phyloP scores from a whole-genome alignment of 2,329 filamentous ascomycete species.

The Neofusicoccum ribis region DNA sequence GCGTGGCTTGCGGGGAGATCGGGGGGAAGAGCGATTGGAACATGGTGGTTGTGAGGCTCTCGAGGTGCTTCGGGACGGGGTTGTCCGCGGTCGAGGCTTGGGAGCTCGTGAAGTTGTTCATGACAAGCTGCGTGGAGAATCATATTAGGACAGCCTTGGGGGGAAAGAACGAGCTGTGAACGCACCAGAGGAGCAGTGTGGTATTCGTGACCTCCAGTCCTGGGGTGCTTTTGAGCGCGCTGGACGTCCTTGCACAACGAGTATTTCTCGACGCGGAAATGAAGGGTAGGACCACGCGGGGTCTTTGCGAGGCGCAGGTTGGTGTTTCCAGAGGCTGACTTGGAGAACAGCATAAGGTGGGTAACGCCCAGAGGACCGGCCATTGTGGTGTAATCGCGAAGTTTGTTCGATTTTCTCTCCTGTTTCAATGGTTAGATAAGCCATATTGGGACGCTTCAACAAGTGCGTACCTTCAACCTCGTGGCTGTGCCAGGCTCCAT shows the following conservation, averaged over 20 bases:
- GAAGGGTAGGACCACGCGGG: constrained; percentile 85
- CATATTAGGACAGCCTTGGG: constrained; percentile 39
- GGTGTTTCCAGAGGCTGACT: constrained; percentile 85
- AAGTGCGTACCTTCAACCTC: constrained; percentile 64
- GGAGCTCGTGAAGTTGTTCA: constrained; percentile 90
- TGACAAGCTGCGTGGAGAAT: constrained; percentile 67
- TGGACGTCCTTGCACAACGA: constrained; percentile 89
- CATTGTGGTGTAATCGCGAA: constrained; percentile 95
- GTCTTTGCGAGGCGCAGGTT: constrained; percentile 86
- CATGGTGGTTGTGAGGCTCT: constrained; percentile 86
- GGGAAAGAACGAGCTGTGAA: neutral
- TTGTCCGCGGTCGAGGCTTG: constrained; percentile 43
- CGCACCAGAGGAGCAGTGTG: constrained; percentile 66
- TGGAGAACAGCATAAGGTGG: constrained; percentile 89
- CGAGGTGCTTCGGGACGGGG: constrained; percentile 88
- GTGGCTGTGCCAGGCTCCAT: constrained; percentile 96
- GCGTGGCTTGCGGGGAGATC: constrained; percentile 88
- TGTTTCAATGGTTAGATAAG: constrained; percentile 25
- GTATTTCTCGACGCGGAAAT: constrained; percentile 94
- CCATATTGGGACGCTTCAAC: neutral
- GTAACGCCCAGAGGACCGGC: constrained; percentile 89
- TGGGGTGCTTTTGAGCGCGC: constrained; percentile 78
- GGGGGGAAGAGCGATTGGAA: constrained; percentile 96
- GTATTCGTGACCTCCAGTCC: constrained; percentile 77
- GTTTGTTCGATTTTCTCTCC: constrained; percentile 82